Evolutionary conservation across 306 rosid genomes (phyloP), one percentile per base, ranked within the genome.

Genomic region (Malus orientalis): DNA sequence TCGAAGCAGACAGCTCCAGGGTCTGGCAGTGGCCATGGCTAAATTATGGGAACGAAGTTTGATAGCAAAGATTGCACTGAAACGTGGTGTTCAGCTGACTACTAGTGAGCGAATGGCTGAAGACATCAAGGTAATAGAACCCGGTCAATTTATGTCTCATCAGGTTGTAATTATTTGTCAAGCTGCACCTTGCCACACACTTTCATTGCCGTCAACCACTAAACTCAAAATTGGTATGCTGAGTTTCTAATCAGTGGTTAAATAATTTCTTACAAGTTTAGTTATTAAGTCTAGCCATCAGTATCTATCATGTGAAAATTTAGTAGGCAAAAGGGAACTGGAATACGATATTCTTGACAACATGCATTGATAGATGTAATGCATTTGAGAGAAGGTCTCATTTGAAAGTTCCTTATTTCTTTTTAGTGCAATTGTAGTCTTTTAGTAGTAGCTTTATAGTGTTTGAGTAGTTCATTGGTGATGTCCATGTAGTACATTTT

Each of bases 51-150:
- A 90, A 76, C 84, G 76, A 82, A 92, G 97, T 81, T 92, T 89
- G 45, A 89, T 95, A 75, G 96, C 97, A 76, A 95, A 92, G 85
- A 76, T 95, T 84, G 96, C 96, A n/a, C 92, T 95, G 77, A 95
- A 95, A 86, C 96, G 99, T 61, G 97, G 99, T 74, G 97, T 95
- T 32, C 99, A 92, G 82, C 83, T 95, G 76, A 95, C 97, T 67
- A 92, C 99, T 67, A 95, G 97, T 74, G 99, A 95, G 83, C 89
- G 99, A 85, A 95, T 95, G 99, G 97, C 97, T 70, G 99, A 95
- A 80, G 97, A 95, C 36, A 81, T 95, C 81, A 95, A 95, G 99
- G 99, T 92, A 85, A 81, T 79, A 29, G 62, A 76, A 71, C 69
- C 49, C 51, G 18, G 67, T 45, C 78, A 36, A 59, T 81, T 76